These are phyloP conservation scores for Aspergillus funiculosus DNA, from an alignment of 495 filamentous ascomycete genomes.

Conservation along the genomic window DNA sequence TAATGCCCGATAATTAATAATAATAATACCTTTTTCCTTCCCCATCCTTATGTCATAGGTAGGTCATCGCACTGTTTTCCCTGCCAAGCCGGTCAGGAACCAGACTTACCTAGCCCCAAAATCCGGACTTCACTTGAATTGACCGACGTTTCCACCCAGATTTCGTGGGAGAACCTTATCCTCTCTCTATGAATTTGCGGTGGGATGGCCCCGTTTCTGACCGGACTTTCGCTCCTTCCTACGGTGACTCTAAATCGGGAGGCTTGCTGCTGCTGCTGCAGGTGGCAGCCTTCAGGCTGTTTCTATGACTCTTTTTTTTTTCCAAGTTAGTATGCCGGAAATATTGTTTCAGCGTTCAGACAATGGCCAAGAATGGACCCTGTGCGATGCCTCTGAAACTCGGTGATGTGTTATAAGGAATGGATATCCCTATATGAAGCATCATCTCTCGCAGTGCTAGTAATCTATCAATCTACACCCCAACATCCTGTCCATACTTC, in stretches of 20 bases:
- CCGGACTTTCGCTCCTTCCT: neutral
- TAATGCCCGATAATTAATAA: constrained; percentile 10
- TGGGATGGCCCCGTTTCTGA: constrained; percentile 10
- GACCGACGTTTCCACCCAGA: constrained; percentile 18
- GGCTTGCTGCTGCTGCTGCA: too few relatives aligned
- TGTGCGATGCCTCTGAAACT: too few relatives aligned
- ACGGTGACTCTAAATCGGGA: constrained; percentile 1
- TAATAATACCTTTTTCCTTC: neutral
- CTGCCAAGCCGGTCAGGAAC: constrained; percentile 18
- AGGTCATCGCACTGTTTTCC: neutral
- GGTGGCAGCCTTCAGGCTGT: too few relatives aligned
- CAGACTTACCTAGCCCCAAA: constrained; percentile 7
- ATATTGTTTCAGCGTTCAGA: too few relatives aligned
- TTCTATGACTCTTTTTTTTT: too few relatives aligned
- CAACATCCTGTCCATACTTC: too few relatives aligned
- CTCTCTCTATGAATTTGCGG: constrained; percentile 11
- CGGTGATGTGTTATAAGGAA: too few relatives aligned
- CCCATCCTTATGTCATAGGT: constrained; percentile 9
- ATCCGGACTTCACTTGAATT: neutral
- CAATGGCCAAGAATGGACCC: too few relatives aligned
- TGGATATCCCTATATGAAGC: too few relatives aligned
- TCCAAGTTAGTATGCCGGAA: too few relatives aligned
- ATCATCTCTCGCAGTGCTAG: too few relatives aligned
- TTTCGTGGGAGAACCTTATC: constrained; percentile 15
- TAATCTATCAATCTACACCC: too few relatives aligned